Conservation (phyloP, 805 yeast genomes). For the Wickerhamiella kurtzmanii region DNA sequence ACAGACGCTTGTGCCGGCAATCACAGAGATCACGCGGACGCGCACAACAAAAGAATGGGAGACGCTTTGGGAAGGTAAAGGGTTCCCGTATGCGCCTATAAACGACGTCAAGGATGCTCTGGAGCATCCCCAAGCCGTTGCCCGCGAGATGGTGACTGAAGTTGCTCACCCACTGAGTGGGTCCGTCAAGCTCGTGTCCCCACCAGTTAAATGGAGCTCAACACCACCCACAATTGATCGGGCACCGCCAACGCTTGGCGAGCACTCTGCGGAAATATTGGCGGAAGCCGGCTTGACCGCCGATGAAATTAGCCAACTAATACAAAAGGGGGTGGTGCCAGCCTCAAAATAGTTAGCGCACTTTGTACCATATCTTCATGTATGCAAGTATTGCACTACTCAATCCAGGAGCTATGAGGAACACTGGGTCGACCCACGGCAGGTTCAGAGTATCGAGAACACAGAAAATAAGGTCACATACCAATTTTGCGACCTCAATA, state of each 20-base stretch:
- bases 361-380: constrained; percentile 11
- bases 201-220: constrained; percentile 29
- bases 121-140: constrained; percentile 26
- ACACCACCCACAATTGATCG: constrained; percentile 25
- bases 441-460: constrained; percentile 20
- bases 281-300: constrained; percentile 4
- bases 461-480: constrained; percentile 21
- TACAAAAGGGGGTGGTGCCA: neutral
- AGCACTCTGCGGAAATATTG: constrained; percentile 28
- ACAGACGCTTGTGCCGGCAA: constrained; percentile 23
- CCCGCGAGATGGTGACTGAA: constrained; percentile 27
- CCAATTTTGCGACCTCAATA: constrained; percentile 17
- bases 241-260: constrained; percentile 30
- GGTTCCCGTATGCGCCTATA: constrained; percentile 31
- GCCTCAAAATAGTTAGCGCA: too few relatives aligned
- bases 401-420: constrained; percentile 20
- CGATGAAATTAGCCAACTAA: neutral
- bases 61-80: constrained; percentile 21
- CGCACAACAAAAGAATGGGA: constrained; percentile 29
- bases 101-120: constrained; percentile 29
- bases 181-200: constrained; percentile 25
- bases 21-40: constrained; percentile 20
- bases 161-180: constrained; percentile 29
- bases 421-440: constrained; percentile 9
- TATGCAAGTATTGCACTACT: constrained; percentile 17